A percentile compares a stretch with the other conserved stretches of the same genome.
Evolutionary conservation across 139 green algal species (phyloP).

Genomic region (Chlorokybus atmophyticus): DNA sequence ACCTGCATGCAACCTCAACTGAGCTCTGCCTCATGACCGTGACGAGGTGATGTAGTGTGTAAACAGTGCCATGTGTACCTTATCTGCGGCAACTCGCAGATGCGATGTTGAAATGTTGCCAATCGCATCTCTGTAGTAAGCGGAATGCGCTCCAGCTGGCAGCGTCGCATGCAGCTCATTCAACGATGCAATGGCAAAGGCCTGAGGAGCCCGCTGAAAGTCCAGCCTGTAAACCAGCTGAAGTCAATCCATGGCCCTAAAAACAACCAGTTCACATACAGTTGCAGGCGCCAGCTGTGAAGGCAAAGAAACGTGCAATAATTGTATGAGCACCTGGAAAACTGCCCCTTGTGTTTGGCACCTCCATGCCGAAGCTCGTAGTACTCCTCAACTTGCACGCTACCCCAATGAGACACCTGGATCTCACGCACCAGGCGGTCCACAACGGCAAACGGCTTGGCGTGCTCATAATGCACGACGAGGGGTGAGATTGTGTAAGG

Average conservation of each 20-base stretch:
- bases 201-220: conserved; percentile 8
- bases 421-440: conserved; percentile 55
- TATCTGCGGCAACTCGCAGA: too few species aligned
- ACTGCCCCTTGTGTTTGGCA: conserved; percentile 43
- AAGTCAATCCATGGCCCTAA: too few species aligned
- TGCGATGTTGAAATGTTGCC: conserved; percentile 73
- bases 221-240: conserved; percentile 15
- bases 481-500: conserved; percentile 34
- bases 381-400: conserved; percentile 74
- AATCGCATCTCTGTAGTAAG: conserved; percentile 80
- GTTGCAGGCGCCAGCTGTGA: not conserved
- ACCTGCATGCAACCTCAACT: too few species aligned
- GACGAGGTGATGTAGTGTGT: too few species aligned
- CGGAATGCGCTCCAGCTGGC: conserved; percentile 33
- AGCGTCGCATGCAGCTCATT: conserved; percentile 44
- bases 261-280: not conserved
- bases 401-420: conserved; percentile 81
- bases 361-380: conserved; percentile 59
- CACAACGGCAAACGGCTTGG: conserved; percentile 49
- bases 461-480: conserved; percentile 67
- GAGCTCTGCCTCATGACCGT: too few species aligned
- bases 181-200: conserved; percentile 4
- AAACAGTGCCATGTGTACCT: too few species aligned
- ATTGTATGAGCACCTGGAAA: too few species aligned
- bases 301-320: too few species aligned